A percentile compares a stretch with the other conserved stretches of the same genome.
phyloP scores from a whole-genome alignment of 2,329 filamentous ascomycete genomes.

The Aspergillus puulaauensis region DNA sequence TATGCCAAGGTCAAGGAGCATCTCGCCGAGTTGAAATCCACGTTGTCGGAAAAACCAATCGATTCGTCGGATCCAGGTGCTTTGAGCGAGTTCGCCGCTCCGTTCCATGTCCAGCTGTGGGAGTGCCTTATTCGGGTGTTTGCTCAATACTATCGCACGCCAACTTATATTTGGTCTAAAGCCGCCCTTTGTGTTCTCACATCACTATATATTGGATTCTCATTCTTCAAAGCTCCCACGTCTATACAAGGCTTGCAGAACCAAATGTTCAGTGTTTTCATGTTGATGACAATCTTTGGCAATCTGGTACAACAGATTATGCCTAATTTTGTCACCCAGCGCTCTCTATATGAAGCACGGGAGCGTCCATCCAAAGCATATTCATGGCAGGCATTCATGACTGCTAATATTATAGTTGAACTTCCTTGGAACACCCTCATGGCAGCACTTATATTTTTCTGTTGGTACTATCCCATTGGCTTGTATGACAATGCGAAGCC shows the following conservation, averaged over 20 bases:
- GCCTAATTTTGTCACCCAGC: conserved; percentile 59
- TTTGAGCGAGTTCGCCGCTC: conserved; percentile 78
- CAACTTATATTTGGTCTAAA: conserved; percentile 87
- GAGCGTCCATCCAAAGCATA: conserved; percentile 68
- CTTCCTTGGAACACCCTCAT: conserved; percentile 65
- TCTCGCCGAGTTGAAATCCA: conserved; percentile 53
- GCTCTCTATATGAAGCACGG: conserved; percentile 60
- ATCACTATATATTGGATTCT: conserved; percentile 79
- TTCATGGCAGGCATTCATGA: conserved; percentile 71
- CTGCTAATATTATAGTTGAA: conserved; percentile 71
- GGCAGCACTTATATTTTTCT: conserved; percentile 62
- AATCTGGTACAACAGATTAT: conserved; percentile 55
- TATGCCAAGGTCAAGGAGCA: conserved; percentile 50
- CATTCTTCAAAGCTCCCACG: conserved; percentile 74
- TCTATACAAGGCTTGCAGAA: conserved; percentile 80
- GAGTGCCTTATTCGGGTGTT: conserved; percentile 74
- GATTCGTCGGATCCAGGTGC: conserved; percentile 44
- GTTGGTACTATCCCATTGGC: conserved; percentile 67
- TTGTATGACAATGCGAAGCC: conserved; percentile 44
- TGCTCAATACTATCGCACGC: conserved; percentile 89
- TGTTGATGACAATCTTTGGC: conserved; percentile 78
- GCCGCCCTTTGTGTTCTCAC: conserved; percentile 63
- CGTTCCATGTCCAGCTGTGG: conserved; percentile 66
- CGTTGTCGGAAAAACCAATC: conserved; percentile 39
- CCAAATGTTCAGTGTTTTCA: conserved; percentile 88